Percentiles rank a stretch among this genome's conserved stretches.
Conservation (phyloP, 352 stramenopile genomes). For the Phytophthora agathidicida region DNA sequence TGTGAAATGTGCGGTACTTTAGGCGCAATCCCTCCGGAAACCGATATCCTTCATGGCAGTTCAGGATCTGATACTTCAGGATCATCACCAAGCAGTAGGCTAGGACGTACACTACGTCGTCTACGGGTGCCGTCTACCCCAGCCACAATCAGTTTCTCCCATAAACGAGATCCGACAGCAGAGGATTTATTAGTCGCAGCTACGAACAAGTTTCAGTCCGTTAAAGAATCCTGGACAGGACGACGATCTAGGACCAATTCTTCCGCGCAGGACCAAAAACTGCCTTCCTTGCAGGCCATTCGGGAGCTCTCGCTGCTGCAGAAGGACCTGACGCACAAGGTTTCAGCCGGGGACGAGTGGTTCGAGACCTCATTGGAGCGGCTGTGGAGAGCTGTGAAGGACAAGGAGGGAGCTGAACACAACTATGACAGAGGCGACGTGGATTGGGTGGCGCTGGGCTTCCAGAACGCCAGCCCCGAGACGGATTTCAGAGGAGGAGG, state of each 20-base stretch:
- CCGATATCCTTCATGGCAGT: background rate
- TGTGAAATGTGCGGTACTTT: conserved; percentile 79
- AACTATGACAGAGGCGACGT: conserved; percentile 53
- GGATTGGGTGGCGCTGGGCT: conserved; percentile 77
- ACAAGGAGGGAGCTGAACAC: background rate
- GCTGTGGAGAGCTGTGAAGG: conserved; percentile 61
- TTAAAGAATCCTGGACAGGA: conserved; percentile 37
- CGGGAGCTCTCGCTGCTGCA: conserved; percentile 62
- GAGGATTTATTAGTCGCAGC: conserved; percentile 69
- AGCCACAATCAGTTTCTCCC: conserved; percentile 49
- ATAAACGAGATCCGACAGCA: conserved; percentile 62
- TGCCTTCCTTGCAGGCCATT: conserved; percentile 45
- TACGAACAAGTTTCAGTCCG: conserved; percentile 55
- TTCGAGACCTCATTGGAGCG: conserved; percentile 69
- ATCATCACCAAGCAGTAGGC: conserved; percentile 23
- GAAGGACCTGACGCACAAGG: conserved; percentile 69
- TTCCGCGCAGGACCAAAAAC: background rate
- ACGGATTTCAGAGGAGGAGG: conserved; percentile 87
- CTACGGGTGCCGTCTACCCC: conserved; percentile 54
- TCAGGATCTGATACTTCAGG: conserved; percentile 1
- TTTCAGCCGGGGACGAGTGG: conserved; percentile 55
- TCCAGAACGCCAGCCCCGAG: conserved; percentile 80
- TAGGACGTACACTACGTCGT: conserved; percentile 47
- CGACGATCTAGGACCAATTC: conserved; percentile 32
- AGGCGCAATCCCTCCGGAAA: conserved; percentile 28